These are phyloP conservation scores for Paramecium primaurelia DNA, from an alignment of 73 alveolate species.

Conservation along the genomic window DNA sequence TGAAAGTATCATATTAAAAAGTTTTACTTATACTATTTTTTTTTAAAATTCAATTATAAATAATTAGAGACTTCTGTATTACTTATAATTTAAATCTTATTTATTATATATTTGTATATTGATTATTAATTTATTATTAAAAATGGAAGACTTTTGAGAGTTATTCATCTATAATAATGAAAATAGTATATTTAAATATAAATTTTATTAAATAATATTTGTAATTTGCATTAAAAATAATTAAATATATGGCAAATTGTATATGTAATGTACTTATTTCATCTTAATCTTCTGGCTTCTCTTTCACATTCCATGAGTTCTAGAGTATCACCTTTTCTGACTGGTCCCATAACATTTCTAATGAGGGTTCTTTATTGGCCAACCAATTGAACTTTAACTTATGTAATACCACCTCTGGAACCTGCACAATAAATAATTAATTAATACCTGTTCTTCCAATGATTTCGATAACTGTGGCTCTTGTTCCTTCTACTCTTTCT, in stretches of 20 bases:
- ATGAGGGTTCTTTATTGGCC: slow-evolving; percentile 88
- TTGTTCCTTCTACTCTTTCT: slow-evolving; percentile 30
- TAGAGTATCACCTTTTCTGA: slow-evolving; percentile 96
- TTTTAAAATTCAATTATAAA: too few species aligned
- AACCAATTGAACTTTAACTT: slow-evolving; percentile 90
- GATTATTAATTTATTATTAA: too few species aligned
- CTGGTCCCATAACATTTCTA: slow-evolving; percentile 99
- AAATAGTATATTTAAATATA: not conserved
- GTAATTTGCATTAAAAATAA: not conserved
- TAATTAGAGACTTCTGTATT: too few species aligned
- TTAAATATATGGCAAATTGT: not conserved
- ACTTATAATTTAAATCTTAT: too few species aligned
- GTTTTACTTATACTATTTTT: too few species aligned
- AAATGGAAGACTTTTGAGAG: not conserved
- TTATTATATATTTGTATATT: too few species aligned
- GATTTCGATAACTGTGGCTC: slow-evolving; percentile 57
- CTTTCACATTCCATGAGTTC: slow-evolving; percentile 99
- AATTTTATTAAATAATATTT: not conserved
- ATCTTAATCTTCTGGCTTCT: slow-evolving; percentile 99
- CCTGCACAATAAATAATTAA: slow-evolving; percentile 64
- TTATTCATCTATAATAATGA: not conserved
- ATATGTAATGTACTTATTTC: slow-evolving; percentile 46
- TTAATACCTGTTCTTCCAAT: slow-evolving; percentile 58
- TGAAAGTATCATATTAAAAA: too few species aligned
- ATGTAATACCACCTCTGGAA: slow-evolving; percentile 99